Percentiles rank a stretch among this genome's conserved stretches.
Evolutionary conservation across 2,329 filamentous ascomycete species (phyloP).

Genomic region (Pezicula radicicola): DNA sequence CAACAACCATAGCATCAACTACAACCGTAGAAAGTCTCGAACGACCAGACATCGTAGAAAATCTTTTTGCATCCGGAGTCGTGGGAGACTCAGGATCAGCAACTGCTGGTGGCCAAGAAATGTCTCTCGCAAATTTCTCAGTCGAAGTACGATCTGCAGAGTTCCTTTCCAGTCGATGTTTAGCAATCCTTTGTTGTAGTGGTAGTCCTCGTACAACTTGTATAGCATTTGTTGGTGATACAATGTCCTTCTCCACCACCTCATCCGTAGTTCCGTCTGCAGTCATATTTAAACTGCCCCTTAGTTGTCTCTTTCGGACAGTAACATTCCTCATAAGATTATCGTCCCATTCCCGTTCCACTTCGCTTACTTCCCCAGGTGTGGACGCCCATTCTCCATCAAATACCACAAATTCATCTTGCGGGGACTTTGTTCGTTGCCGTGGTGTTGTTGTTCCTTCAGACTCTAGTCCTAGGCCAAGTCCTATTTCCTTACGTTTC

Average conservation of each 20-base stretch:
- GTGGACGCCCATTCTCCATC: constrained; percentile 55
- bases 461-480: constrained; percentile 35
- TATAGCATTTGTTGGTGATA: constrained; percentile 49
- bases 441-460: constrained; percentile 29
- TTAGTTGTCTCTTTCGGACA: constrained; percentile 39
- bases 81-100: constrained; percentile 20
- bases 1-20: constrained; percentile 57
- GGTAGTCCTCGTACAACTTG: constrained; percentile 31
- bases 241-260: constrained; percentile 44
- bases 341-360: constrained; percentile 53
- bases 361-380: constrained; percentile 35
- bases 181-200: constrained; percentile 23
- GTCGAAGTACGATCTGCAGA: constrained; percentile 12
- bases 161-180: constrained; percentile 20
- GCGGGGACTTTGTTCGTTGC: constrained; percentile 29
- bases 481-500: constrained; percentile 25
- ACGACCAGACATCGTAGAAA: constrained; percentile 51
- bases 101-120: constrained; percentile 11
- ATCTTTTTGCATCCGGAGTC: constrained; percentile 39
- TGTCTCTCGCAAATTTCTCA: constrained; percentile 13
- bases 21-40: constrained; percentile 51
- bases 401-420: constrained; percentile 50
- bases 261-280: constrained; percentile 32
- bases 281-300: constrained; percentile 13
- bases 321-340: constrained; percentile 51